Base-by-base conservation (phyloP, 78 protist species). In the Guillardia theta region DNA sequence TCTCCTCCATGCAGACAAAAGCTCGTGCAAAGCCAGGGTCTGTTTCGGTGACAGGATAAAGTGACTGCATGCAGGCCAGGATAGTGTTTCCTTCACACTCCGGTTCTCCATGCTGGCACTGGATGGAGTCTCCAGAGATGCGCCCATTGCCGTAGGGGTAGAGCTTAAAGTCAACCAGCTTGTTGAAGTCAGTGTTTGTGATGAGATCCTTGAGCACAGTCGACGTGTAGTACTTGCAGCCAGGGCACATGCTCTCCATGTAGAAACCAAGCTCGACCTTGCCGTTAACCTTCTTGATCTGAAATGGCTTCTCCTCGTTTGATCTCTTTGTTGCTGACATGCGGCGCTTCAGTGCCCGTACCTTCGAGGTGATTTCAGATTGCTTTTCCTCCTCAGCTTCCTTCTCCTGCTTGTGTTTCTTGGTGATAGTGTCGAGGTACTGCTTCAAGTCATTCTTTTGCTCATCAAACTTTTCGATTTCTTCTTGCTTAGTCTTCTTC, bases 161-260 rank as follows among this genome's bases (percentile, higher is more conserved):
- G 46, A 70, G 83, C 83, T 70, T 4, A 43, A 70, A 70, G 83
- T 70, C 83, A 4, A 70, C 83, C 83, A 18, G 0, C 83, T 24
- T 33, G 83, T 33, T 24, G 83, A 70, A 70, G 45, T 70, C 83
- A 24, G 9, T 24, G 45, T 70, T 24, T 15, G 15, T 43, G 45
- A 70, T 12, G 83, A 70, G 83, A 24, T 12, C 36, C 46, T 22
- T 10, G 83, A 70, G 83, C 27, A 70, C 83, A 43, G n/a, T 12
- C 41, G 33, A 36, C 36, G 83, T 70, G 83, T 22, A 70, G 83
- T 70, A 70, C 83, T 70, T 70, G 83, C 83, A 70, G 83, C 83
- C 83, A 70, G 83, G 83, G 83, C 83, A 70, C 83, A 70, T 70
- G 41, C 45, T 33, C 83, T 70, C 83, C 83, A 70, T 70, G 83